A percentile compares a stretch with the other conserved stretches of the same genome.
These are phyloP conservation scores for Sporisorium scitamineum DNA, from an alignment of 1,284 basidiomycete species.

Conservation along the genomic window DNA sequence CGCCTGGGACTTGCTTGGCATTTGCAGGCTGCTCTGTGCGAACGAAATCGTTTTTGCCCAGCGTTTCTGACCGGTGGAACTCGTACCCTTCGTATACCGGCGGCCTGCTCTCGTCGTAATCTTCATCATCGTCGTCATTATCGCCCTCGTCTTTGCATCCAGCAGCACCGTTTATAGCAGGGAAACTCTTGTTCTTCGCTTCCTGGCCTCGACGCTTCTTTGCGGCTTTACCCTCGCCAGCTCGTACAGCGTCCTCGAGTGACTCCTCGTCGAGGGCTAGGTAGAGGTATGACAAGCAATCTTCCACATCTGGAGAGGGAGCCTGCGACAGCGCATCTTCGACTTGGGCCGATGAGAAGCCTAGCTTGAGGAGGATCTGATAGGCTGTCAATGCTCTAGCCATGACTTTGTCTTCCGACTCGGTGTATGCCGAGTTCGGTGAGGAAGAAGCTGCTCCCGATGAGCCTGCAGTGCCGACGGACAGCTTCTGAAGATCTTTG, in stretches of 20 bases:
- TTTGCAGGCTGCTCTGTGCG: conserved; percentile 15
- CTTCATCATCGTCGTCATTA: conserved; percentile 31
- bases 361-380: conserved; percentile 84
- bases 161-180: conserved; percentile 22
- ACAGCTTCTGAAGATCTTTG: conserved; percentile 45
- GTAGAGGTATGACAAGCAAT: conserved; percentile 76
- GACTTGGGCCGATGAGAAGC: conserved; percentile 80
- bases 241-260: conserved; percentile 74
- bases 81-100: conserved; percentile 53
- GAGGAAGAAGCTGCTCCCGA: conserved; percentile 17
- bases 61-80: conserved; percentile 42
- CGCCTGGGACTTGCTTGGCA: conserved; percentile 21
- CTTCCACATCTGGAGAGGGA: conserved; percentile 81
- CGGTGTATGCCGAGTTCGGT: conserved; percentile 26
- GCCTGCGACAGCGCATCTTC: conserved; percentile 77
- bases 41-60: conserved; percentile 39
- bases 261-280: conserved; percentile 73
- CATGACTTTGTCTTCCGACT: conserved; percentile 74
- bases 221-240: conserved; percentile 68
- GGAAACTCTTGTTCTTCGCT: conserved; percentile 17
- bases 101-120: conserved; percentile 59
- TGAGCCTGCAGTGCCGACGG: conserved; percentile 12
- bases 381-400: conserved; percentile 82
- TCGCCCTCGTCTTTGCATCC: conserved; percentile 26
- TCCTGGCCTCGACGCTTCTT: conserved; percentile 51